These are phyloP conservation scores for Hysterangium stoloniferum DNA, from an alignment of 768 basidiomycete species.

Conservation along the genomic window DNA sequence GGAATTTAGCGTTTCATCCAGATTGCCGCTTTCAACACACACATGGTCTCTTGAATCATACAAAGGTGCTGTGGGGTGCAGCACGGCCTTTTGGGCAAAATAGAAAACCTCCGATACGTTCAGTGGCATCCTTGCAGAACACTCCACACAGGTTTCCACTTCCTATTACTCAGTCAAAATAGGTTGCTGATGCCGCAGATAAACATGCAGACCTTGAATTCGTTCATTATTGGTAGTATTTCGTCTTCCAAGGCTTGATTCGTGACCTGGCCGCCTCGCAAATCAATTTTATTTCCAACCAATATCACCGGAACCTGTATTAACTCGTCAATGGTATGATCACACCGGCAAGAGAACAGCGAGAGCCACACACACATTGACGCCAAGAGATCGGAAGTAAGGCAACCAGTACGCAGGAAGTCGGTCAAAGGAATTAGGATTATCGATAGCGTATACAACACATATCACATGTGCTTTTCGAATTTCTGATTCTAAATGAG, in stretches of 20 bases:
- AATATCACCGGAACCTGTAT: constrained; percentile 88
- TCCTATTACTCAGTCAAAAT: constrained; percentile 46
- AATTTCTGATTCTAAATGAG: constrained; percentile 89
- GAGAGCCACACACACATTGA: constrained; percentile 59
- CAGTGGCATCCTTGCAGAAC: constrained; percentile 82
- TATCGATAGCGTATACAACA: constrained; percentile 95
- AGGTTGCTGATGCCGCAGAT: not conserved
- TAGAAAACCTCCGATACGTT: constrained; percentile 98
- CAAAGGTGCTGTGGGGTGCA: constrained; percentile 93
- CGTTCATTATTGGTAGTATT: constrained; percentile 94
- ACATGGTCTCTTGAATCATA: constrained; percentile 97
- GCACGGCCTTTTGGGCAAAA: constrained; percentile 95
- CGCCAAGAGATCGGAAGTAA: constrained; percentile 87
- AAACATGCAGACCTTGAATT: constrained; percentile 73
- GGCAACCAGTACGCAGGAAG: constrained; percentile 99
- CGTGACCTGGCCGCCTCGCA: constrained; percentile 87
- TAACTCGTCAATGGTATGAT: constrained; percentile 9
- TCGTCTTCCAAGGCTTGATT: constrained; percentile 93
- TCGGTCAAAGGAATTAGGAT: constrained; percentile 92
- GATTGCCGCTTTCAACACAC: constrained; percentile 22
- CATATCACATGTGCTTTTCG: constrained; percentile 97
- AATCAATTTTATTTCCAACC: constrained; percentile 97
- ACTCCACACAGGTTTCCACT: constrained; percentile 97
- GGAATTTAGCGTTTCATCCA: constrained; percentile 9
- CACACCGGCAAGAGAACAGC: not conserved